Conservation (phyloP, 371 early-diverging fungal species). For the Mortierella sp. region DNA sequence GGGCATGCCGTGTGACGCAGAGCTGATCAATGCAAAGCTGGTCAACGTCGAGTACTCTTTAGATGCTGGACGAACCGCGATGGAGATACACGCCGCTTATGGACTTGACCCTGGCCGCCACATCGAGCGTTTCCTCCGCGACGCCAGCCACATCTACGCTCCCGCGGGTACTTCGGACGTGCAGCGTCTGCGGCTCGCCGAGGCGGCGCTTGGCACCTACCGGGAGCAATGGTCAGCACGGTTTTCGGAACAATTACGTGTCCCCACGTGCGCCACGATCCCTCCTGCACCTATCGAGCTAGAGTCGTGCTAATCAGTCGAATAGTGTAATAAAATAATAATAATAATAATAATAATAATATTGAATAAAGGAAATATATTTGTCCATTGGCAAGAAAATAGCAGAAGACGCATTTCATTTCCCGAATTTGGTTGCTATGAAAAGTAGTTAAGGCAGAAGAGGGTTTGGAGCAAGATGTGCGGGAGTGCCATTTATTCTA, state of each 20-base stretch:
- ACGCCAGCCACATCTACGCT: neutral
- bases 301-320: too few relatives aligned
- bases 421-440: too few relatives aligned
- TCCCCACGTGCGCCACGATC: neutral
- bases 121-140: neutral
- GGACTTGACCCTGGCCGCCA: neutral
- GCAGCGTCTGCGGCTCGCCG: constrained; percentile 1
- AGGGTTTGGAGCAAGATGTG: too few relatives aligned
- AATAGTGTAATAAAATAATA: too few relatives aligned
- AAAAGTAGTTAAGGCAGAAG: too few relatives aligned
- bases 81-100: neutral
- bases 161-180: neutral
- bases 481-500: too few relatives aligned
- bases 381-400: too few relatives aligned
- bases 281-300: neutral
- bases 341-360: too few relatives aligned
- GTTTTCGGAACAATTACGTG: neutral
- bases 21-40: neutral
- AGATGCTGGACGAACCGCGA: neutral
- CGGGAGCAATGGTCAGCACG: neutral
- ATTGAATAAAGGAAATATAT: too few relatives aligned
- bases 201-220: neutral
- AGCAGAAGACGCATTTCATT: too few relatives aligned
- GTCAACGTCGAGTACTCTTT: neutral
- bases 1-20: neutral